Percentiles rank a stretch among this genome's conserved stretches.
Evolutionary conservation across 1,139 yeast genomes (phyloP).

Genomic region (Taphrina deformans): DNA sequence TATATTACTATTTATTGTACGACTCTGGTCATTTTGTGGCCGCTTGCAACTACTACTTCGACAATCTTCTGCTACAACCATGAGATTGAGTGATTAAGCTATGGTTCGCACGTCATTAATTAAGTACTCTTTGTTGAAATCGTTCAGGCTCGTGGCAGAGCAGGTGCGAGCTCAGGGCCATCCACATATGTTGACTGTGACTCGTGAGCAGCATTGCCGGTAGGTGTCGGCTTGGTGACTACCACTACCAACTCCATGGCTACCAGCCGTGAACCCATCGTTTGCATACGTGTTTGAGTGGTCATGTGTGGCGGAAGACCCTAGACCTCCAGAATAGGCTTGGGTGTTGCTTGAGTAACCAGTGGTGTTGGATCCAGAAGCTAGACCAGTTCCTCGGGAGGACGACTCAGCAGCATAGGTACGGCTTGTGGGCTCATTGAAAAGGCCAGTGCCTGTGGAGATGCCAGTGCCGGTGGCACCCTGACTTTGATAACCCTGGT

Average conservation of each 20-base stretch:
- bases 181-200: background rate
- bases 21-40: too few species aligned
- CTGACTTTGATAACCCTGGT: background rate
- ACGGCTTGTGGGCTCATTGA: background rate
- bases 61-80: background rate
- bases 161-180: constrained; percentile 22
- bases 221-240: background rate
- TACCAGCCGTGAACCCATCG: background rate
- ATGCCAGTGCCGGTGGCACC: background rate
- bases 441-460: background rate
- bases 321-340: background rate
- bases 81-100: background rate
- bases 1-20: background rate
- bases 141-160: constrained; percentile 18
- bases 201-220: background rate
- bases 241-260: background rate
- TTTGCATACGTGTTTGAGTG: background rate
- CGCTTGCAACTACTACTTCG: background rate
- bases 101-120: background rate
- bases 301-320: background rate
- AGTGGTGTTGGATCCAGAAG: background rate
- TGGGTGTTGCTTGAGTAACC: constrained; percentile 5
- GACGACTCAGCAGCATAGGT: background rate
- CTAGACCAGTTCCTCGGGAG: background rate
- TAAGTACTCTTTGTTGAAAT: background rate